Percentiles rank a stretch among this genome's conserved stretches.
Conservation (phyloP, 2,329 filamentous ascomycete species). For the Pseudocercospora macadamiae region DNA sequence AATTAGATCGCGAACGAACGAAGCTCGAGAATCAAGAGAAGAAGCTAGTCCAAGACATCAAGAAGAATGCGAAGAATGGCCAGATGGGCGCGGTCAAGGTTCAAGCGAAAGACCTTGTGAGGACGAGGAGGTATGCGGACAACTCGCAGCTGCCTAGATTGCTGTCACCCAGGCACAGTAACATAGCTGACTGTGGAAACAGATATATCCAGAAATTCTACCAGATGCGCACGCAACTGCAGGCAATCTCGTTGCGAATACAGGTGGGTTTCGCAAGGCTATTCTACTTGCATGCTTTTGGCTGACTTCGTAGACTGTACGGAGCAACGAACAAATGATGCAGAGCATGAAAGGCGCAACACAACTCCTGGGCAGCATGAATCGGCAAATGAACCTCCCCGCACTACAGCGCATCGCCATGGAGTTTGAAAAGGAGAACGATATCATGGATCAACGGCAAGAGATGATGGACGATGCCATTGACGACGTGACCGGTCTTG, state of each 20-base stretch:
- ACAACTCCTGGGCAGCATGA: slow-evolving; percentile 92
- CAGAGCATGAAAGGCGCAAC: slow-evolving; percentile 99
- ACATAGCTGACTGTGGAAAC: not conserved
- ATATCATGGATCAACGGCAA: slow-evolving; percentile 98
- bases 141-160: no score
- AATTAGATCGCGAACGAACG: slow-evolving; percentile 89
- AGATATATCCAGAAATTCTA: slow-evolving; percentile 87
- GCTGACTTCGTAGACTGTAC: slow-evolving; percentile 70
- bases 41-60: slow-evolving; percentile 93
- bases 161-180: no score
- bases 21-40: slow-evolving; percentile 99
- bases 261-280: slow-evolving; percentile 63
- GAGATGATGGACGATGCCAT: slow-evolving; percentile 99
- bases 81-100: slow-evolving; percentile 99
- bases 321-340: slow-evolving; percentile 99
- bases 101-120: slow-evolving; percentile 93
- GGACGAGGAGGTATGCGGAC: slow-evolving; percentile 88
- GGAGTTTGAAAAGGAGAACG: slow-evolving; percentile 98
- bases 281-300: not conserved
- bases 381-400: slow-evolving; percentile 94
- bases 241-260: slow-evolving; percentile 91
- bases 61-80: slow-evolving; percentile 96
- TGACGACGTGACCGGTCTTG: slow-evolving; percentile 90
- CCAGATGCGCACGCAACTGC: slow-evolving; percentile 93
- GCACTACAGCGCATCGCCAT: slow-evolving; percentile 94